A percentile compares a stretch with the other conserved stretches of the same genome.
phyloP scores from a whole-genome alignment of 179 eudicot genomes.

The Actinidia chinensis region DNA sequence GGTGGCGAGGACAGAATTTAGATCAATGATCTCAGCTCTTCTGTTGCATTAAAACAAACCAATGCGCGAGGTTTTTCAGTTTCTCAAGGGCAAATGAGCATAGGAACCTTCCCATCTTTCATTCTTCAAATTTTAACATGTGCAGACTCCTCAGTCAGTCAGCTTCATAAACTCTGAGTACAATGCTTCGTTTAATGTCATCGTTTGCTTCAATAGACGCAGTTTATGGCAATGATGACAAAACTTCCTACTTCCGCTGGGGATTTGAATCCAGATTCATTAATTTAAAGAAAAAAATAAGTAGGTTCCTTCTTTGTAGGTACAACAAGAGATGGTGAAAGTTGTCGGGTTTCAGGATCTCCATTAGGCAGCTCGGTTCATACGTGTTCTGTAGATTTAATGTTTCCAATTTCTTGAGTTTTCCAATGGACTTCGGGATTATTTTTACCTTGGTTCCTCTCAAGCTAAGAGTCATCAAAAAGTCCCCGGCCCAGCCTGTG shows the following conservation, averaged over 20 bases:
- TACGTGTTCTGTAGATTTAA: slow-evolving; percentile 16
- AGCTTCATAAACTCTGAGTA: slow-evolving; percentile 16
- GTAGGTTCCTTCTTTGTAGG: too few species aligned
- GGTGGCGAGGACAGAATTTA: slow-evolving; percentile 17
- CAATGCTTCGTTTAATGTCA: neutral
- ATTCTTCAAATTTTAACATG: slow-evolving; percentile 14
- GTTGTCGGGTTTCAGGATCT: slow-evolving; percentile 7
- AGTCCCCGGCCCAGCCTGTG: neutral
- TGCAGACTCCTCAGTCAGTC: slow-evolving; percentile 17
- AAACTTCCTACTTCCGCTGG: slow-evolving; percentile 4
- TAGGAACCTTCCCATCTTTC: slow-evolving; percentile 19
- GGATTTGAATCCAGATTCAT: neutral
- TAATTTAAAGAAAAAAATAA: too few species aligned
- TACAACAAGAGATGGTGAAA: slow-evolving; percentile 25
- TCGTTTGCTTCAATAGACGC: slow-evolving; percentile 14
- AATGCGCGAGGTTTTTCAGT: slow-evolving; percentile 21
- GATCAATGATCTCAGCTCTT: slow-evolving; percentile 12
- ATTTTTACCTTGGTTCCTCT: slow-evolving; percentile 11
- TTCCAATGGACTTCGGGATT: slow-evolving; percentile 20
- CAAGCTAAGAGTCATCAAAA: slow-evolving; percentile 23
- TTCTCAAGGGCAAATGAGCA: slow-evolving; percentile 24
- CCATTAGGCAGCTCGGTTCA: slow-evolving; percentile 16
- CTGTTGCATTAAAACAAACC: neutral
- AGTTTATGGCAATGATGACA: slow-evolving; percentile 14
- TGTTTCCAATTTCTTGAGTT: slow-evolving; percentile 18